These are phyloP conservation scores for Cicer arietinum DNA, from an alignment of 306 rosid species.

Conservation along the genomic window DNA sequence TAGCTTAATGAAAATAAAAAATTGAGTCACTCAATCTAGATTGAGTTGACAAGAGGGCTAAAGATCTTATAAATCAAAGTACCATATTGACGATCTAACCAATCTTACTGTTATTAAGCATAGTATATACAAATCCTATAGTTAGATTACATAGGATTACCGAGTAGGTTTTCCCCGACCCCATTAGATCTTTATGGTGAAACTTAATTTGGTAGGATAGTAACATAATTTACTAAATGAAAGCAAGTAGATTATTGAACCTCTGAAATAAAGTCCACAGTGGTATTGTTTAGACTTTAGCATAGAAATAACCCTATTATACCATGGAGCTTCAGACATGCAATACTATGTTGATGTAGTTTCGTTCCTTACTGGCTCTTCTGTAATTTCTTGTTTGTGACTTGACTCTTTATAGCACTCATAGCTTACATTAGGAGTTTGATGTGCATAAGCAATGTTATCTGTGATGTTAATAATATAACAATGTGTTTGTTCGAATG, in stretches of 20 bases:
- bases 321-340: background rate
- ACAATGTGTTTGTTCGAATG: background rate
- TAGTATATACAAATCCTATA: background rate
- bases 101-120: background rate
- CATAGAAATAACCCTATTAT: background rate
- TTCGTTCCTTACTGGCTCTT: background rate
- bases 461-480: background rate
- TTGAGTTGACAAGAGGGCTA: background rate
- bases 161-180: background rate
- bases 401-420: background rate
- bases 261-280: background rate
- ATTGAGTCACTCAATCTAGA: background rate
- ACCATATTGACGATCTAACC: background rate
- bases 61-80: background rate
- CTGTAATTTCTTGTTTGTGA: background rate
- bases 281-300: background rate
- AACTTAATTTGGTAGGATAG: slow-evolving; percentile 4
- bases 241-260: background rate
- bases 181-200: background rate
- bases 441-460: background rate
- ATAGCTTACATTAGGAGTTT: background rate
- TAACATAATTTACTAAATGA: background rate
- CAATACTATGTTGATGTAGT: background rate
- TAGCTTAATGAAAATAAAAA: background rate
- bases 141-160: background rate